Conservation (phyloP, 2,329 filamentous ascomycete genomes). For the Scytalidium lignicola region DNA sequence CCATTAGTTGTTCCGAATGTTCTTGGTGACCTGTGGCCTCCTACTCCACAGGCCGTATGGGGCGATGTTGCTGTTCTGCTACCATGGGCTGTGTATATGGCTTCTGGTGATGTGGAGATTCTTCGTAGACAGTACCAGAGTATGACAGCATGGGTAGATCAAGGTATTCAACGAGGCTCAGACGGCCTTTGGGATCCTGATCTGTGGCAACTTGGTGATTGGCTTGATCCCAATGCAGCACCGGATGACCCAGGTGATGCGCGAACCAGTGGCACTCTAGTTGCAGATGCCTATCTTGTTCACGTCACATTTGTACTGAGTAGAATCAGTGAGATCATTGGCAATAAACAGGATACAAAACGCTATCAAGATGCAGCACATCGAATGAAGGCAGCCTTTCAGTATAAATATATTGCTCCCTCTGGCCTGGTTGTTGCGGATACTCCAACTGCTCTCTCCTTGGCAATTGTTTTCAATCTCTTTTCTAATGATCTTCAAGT, state of each 20-base stretch:
- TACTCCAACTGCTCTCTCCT: constrained; percentile 23
- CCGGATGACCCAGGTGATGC: constrained; percentile 33
- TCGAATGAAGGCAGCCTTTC: constrained; percentile 19
- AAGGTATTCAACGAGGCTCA: constrained; percentile 27
- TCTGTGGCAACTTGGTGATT: constrained; percentile 38
- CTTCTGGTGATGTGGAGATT: constrained; percentile 32
- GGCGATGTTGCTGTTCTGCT: constrained; percentile 37
- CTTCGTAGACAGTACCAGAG: constrained; percentile 34
- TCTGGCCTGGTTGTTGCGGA: constrained; percentile 19
- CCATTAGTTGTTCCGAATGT: constrained; percentile 16
- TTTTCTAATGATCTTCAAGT: constrained; percentile 5
- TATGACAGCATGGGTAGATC: constrained; percentile 36
- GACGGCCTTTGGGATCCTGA: constrained; percentile 36
- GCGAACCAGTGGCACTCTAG: constrained; percentile 34
- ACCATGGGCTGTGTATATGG: constrained; percentile 36
- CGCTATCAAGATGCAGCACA: constrained; percentile 18
- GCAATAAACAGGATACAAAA: constrained; percentile 17
- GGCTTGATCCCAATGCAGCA: constrained; percentile 43
- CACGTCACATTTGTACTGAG: constrained; percentile 35
- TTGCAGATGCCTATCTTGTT: constrained; percentile 43
- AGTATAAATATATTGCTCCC: constrained; percentile 22
- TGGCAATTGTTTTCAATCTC: constrained; percentile 21
- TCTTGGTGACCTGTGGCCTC: constrained; percentile 11
- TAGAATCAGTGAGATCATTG: constrained; percentile 30
- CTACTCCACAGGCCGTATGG: constrained; percentile 30